Evolutionary conservation across 768 basidiomycete species (phyloP), one percentile per base, ranked within the genome.

Genomic region (Leccinum obscurum): DNA sequence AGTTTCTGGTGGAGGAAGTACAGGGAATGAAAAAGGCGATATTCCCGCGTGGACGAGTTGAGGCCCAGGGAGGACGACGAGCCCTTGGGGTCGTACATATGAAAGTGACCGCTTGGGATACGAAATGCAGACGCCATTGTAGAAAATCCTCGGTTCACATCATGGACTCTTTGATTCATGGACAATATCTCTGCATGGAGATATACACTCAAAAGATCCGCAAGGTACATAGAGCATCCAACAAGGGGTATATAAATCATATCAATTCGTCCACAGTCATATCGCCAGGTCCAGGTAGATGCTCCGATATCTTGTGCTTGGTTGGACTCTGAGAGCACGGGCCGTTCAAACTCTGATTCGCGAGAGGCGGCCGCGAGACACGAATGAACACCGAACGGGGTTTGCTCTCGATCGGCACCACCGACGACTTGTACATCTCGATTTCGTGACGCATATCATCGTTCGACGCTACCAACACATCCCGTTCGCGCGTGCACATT

Each of bases 381-480:
- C 76, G 67, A 6, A 64, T 72, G 39, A 87, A 77, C 55, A 76
- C 70, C 20, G 85, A 85, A 24, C 83, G 79, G 14, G 84, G 83
- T 66, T 84, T 86, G 64, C 71, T 74, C 4, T 80, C 80, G 17
- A 72, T 53, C 0, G 82, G 80, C 14, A 84, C 75, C 65, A 77
- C 73, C 32, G 84, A 80, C 14, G 86, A 86, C 60, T 80, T 86
- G 72, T 87, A 88, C 79, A 85, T 76, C 39, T 80, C 79, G 4
- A 88, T 72, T 65, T 88, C 87, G 48, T 79, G 75, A 48, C 72
- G 73, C 2, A 88, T 73, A n/a, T 79, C 79, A 1, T 76, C 76
- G 49, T 83, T 84, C 7, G 77, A 69, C 2, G 73, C 71, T 6
- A 63, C 64, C n/a, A 77, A 65, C n/a, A 72, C 68, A 55, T 87